Percentiles rank a stretch among this genome's conserved stretches.
Evolutionary conservation across 176 grass and related monocot species (phyloP).

Genomic region (bread wheat (Triticum aestivum)): IWGSC_CS_RefSeq_v2.1 NC_057812.1:96813706-96814205

Average conservation of each 20-base stretch:
- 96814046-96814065: constrained; percentile 37
- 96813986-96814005: background rate
- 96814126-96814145: background rate
- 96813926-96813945: constrained; percentile 90
- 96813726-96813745: background rate
- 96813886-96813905: constrained; percentile 61
- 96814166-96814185: constrained; percentile 15
- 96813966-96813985: constrained; percentile 39
- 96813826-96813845: constrained; percentile 51
- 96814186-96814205: background rate
- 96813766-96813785: too few relatives aligned
- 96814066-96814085: constrained; percentile 31
- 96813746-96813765: background rate
- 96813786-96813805: constrained; percentile 77
- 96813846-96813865: constrained; percentile 68
- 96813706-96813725: background rate
- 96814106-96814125: background rate
- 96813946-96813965: constrained; percentile 90
- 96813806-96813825: constrained; percentile 64
- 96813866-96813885: constrained; percentile 67
- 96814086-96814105: background rate
- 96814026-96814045: constrained; percentile 43
- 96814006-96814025: constrained; percentile 37
- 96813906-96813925: constrained; percentile 75
- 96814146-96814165: background rate